These are phyloP conservation scores for Penicillium pulvis DNA, from an alignment of 495 filamentous ascomycete species.

Conservation along the genomic window DNA sequence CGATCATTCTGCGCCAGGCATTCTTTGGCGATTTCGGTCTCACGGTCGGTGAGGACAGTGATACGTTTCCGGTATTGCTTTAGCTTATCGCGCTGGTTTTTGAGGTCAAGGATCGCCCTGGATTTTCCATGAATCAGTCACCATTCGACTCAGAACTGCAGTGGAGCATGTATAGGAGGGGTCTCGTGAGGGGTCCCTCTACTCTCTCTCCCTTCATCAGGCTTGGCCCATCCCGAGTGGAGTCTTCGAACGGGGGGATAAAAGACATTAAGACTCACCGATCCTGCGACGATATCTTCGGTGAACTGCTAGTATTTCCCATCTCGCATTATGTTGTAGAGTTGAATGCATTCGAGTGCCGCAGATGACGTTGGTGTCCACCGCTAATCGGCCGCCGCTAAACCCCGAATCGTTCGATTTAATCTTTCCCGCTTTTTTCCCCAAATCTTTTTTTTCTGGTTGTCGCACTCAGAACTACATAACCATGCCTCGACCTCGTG, in stretches of 20 bases:
- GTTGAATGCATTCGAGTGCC: neutral
- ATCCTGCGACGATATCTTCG: conserved; percentile 74
- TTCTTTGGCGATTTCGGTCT: conserved; percentile 80
- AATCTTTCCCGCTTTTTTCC: conserved; percentile 23
- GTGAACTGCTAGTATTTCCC: conserved; percentile 66
- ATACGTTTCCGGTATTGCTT: conserved; percentile 93
- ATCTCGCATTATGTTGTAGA: conserved; percentile 49
- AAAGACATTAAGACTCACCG: conserved; percentile 44
- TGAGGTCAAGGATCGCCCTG: conserved; percentile 94
- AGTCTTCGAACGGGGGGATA: neutral
- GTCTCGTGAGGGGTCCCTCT: conserved; percentile 25
- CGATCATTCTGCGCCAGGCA: conserved; percentile 77
- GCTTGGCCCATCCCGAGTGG: neutral
- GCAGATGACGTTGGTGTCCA: conserved; percentile 28
- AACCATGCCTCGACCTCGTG: conserved; percentile 39
- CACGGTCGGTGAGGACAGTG: conserved; percentile 75
- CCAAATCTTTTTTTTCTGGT: conserved; percentile 24
- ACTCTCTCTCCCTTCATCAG: neutral
- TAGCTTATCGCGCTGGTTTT: conserved; percentile 94
- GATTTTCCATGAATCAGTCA: neutral
- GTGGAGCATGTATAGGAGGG: conserved; percentile 16
- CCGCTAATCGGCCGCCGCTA: conserved; percentile 14
- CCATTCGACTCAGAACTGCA: neutral
- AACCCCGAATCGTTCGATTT: conserved; percentile 19
- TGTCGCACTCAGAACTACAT: conserved; percentile 13